Evolutionary conservation across 352 stramenopile species (phyloP).

Genomic region (Phytopythium delawarense): DNA sequence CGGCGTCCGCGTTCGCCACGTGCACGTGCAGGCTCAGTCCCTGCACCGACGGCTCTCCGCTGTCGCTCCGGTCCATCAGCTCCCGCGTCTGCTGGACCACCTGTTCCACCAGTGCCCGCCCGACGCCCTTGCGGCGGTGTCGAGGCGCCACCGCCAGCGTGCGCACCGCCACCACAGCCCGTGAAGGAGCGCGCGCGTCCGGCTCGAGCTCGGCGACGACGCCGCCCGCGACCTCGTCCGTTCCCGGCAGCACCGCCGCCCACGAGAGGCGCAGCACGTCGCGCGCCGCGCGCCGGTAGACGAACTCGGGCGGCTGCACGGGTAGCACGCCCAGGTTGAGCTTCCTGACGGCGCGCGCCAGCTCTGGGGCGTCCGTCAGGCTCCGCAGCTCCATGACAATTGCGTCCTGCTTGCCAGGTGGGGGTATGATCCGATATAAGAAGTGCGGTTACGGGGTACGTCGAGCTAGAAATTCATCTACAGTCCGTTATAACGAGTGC

Average conservation of each 20-base stretch:
- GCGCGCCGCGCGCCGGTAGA: conserved; percentile 57
- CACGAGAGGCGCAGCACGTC: conserved; percentile 38
- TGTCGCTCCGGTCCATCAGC: conserved; percentile 6
- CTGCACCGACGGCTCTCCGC: background rate
- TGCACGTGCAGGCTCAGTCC: conserved; percentile 57
- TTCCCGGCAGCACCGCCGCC: conserved; percentile 20
- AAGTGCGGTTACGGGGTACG: background rate
- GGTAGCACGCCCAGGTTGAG: conserved; percentile 67
- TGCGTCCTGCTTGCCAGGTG: background rate
- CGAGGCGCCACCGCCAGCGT: conserved; percentile 33
- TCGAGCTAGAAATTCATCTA: background rate
- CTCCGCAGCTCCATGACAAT: conserved; percentile 23
- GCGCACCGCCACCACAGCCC: conserved; percentile 30
- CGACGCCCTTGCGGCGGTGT: conserved; percentile 39
- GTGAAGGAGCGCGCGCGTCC: conserved; percentile 8
- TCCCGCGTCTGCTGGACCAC: conserved; percentile 21
- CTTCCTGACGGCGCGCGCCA: conserved; percentile 51
- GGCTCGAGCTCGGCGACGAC: conserved; percentile 39
- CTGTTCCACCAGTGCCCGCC: conserved; percentile 25
- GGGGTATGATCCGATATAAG: background rate
- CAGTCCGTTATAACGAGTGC: background rate
- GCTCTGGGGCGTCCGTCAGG: conserved; percentile 31
- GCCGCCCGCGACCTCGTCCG: conserved; percentile 16
- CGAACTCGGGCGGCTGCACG: conserved; percentile 54
- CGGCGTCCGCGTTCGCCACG: conserved; percentile 46